phyloP scores from a whole-genome alignment of 2,329 filamentous ascomycete species.

The Aspergillus flavus region DNA sequence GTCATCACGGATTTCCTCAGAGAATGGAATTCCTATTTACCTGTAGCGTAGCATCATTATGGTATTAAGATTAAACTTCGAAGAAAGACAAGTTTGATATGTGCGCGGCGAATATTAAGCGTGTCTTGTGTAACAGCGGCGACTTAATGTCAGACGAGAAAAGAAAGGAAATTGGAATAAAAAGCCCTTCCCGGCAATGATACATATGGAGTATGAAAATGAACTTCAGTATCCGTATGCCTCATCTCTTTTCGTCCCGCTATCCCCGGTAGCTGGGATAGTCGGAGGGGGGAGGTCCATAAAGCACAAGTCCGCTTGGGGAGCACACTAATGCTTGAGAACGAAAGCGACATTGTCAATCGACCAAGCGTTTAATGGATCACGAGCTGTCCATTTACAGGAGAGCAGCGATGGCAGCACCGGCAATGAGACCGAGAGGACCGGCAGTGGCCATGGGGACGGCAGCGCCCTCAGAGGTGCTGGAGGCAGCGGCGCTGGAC shows the following conservation, averaged over 20 bases:
- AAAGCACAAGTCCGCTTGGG: background rate
- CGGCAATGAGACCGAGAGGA: slow-evolving; percentile 43
- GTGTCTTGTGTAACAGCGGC: slow-evolving; percentile 18
- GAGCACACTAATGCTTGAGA: background rate
- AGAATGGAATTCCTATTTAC: slow-evolving; percentile 14
- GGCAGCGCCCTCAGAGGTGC: slow-evolving; percentile 32
- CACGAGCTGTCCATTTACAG: slow-evolving; percentile 33
- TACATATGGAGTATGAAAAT: slow-evolving; percentile 16
- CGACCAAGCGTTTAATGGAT: background rate
- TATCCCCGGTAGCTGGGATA: background rate
- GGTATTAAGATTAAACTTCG: slow-evolving; percentile 16
- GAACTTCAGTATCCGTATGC: slow-evolving; percentile 16
- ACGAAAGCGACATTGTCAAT: background rate
- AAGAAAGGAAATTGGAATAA: background rate
- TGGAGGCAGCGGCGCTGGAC: slow-evolving; percentile 17
- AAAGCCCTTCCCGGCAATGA: slow-evolving; percentile 14
- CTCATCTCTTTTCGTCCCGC: slow-evolving; percentile 13
- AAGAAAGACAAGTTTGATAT: slow-evolving; percentile 15
- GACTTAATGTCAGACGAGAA: slow-evolving; percentile 14
- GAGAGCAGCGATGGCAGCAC: slow-evolving; percentile 46
- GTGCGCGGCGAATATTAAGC: slow-evolving; percentile 18
- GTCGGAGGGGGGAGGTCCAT: background rate
- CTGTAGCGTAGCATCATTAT: slow-evolving; percentile 16
- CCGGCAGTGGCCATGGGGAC: slow-evolving; percentile 41
- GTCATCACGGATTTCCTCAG: background rate